These are phyloP conservation scores for Pterocarpus macrocarpus DNA, from an alignment of 306 rosid genomes.

Conservation along the genomic window DNA sequence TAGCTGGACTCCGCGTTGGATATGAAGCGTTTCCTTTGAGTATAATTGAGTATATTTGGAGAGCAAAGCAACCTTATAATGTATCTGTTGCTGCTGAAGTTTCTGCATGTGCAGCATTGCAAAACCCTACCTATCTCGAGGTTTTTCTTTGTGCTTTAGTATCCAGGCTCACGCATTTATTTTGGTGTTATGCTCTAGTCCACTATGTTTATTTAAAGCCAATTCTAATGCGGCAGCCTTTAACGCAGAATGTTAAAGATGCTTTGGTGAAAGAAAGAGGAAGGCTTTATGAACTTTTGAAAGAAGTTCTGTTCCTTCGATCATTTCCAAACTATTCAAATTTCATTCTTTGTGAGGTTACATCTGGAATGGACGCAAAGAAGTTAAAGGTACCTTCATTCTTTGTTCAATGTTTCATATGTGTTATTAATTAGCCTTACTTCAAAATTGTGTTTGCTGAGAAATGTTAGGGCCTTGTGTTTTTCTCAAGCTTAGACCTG, in stretches of 20 bases:
- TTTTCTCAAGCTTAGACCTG: neutral
- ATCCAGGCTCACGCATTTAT: neutral
- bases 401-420: slow-evolving; percentile 1
- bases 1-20: slow-evolving; percentile 99
- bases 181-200: slow-evolving; percentile 6
- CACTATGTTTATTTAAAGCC: neutral
- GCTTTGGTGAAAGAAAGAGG: slow-evolving; percentile 83
- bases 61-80: slow-evolving; percentile 98
- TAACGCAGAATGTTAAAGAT: slow-evolving; percentile 74
- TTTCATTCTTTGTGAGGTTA: slow-evolving; percentile 93
- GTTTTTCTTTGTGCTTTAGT: slow-evolving; percentile 45
- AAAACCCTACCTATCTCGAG: slow-evolving; percentile 88
- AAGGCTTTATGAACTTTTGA: slow-evolving; percentile 76
- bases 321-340: slow-evolving; percentile 94
- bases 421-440: neutral
- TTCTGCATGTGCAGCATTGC: slow-evolving; percentile 92
- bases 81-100: slow-evolving; percentile 98
- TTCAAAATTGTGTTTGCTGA: neutral
- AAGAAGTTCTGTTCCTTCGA: slow-evolving; percentile 73
- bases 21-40: slow-evolving; percentile 96
- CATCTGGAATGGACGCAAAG: slow-evolving; percentile 84
- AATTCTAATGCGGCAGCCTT: too few relatives aligned
- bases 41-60: slow-evolving; percentile 90
- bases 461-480: neutral
- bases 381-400: slow-evolving; percentile 75